Evolutionary conservation across 31 red algal species (phyloP).

Genomic region (Asparagopsis taxiformis): DNA sequence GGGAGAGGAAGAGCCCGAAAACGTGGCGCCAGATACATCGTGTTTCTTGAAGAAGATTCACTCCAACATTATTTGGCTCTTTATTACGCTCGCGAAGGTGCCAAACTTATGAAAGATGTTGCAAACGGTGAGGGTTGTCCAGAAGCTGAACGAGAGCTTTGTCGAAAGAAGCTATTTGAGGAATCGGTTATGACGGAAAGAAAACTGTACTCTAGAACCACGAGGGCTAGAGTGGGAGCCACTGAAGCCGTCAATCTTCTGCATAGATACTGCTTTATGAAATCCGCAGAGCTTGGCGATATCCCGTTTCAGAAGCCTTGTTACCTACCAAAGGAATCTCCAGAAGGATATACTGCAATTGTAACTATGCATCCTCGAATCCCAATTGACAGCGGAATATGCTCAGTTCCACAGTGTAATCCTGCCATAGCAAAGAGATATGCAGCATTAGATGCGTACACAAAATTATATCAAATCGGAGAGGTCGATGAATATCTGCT

Average conservation of each 20-base stretch:
- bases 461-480: slow-evolving; percentile 54
- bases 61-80: slow-evolving; percentile 14
- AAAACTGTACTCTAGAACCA: slow-evolving; percentile 57
- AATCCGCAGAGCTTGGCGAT: slow-evolving; percentile 4
- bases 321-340: background rate
- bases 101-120: slow-evolving; percentile 41
- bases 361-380: slow-evolving; percentile 32
- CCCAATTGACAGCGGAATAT: slow-evolving; percentile 41
- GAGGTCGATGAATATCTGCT: slow-evolving; percentile 60
- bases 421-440: slow-evolving; percentile 25
- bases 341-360: slow-evolving; percentile 6
- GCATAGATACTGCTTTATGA: slow-evolving; percentile 41
- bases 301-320: slow-evolving; percentile 15
- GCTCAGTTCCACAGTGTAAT: slow-evolving; percentile 35
- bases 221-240: slow-evolving; percentile 39
- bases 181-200: slow-evolving; percentile 19
- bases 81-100: slow-evolving; percentile 23
- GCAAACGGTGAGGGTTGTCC: slow-evolving; percentile 6
- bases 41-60: slow-evolving; percentile 31
- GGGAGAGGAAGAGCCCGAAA: slow-evolving; percentile 66
- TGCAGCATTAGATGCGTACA: slow-evolving; percentile 67
- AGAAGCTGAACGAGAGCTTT: slow-evolving; percentile 1
- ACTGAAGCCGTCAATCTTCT: slow-evolving; percentile 58
- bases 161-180: slow-evolving; percentile 11
- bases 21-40: slow-evolving; percentile 55